Evolutionary conservation across 768 basidiomycete genomes (phyloP), one percentile per base, ranked within the genome.

Genomic region (Candolleomyces aberdarensis): DNA sequence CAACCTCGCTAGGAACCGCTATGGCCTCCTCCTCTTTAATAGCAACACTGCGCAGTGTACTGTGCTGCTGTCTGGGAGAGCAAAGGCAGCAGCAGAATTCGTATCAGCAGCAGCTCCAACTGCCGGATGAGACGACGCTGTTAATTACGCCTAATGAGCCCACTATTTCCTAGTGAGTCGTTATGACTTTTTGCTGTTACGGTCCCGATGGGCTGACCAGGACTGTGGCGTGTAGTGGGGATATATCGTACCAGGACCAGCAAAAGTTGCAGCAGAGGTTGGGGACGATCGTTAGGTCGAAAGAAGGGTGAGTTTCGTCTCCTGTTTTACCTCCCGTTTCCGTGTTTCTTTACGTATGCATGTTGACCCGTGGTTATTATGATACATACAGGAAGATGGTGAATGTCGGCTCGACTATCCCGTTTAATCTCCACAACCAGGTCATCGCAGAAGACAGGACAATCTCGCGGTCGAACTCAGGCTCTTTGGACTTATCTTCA

Each of bases 341-440:
- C 11, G 36, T 11, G 11, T 36, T 7, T 36, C 36, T 36, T 8
- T 11, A 8, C 36, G 36, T 36, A 11, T 36, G 11, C 5, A 8
- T 36, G 14, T 22, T 51, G 51, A 57, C 52, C 55, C 20, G 20
- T 31, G 36, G 36, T 6, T 11, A 26, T 36, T 36, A 39, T 19
- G 50, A 17, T 43, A 36, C 41, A 46, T 41, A 39, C 65, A 87
- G 85, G 46, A 85, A 81, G 76, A 87, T 87, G 85, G 85, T 87
- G 63, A 86, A 85, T 58, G 80, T 87, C 9, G 79, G 80, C 58
- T 78, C 81, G 1, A 76, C 75, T 6, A 74, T 82, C 19, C 85
- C 85, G 0, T 86, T 87, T 72, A 83, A 84, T 66, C 73, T 86
- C 8, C 81, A 81, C 70, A 82, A 81, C 69, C 73, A 74, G 57